A percentile compares a stretch with the other conserved stretches of the same genome.
phyloP scores from a whole-genome alignment of 495 filamentous ascomycete genomes.

The Baudoinia panamericana region DNA sequence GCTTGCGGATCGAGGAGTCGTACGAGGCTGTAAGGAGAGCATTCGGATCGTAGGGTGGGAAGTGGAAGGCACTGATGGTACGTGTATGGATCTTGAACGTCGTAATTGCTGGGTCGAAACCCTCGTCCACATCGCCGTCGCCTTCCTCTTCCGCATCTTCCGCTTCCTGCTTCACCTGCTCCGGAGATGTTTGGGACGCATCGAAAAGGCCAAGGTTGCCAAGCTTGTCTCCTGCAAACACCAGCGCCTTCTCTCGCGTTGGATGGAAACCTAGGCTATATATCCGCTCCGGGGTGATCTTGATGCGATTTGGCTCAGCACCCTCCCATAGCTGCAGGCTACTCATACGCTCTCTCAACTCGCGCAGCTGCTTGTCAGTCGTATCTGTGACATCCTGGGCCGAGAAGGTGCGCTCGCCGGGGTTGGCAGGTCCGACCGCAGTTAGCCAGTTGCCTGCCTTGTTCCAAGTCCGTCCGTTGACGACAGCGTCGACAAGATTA shows the following conservation, averaged over 20 bases:
- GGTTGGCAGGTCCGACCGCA: slow-evolving; percentile 53
- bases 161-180: slow-evolving; percentile 35
- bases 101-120: slow-evolving; percentile 59
- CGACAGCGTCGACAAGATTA: slow-evolving; percentile 61
- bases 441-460: slow-evolving; percentile 40
- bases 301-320: slow-evolving; percentile 74
- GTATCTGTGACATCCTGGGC: slow-evolving; percentile 72
- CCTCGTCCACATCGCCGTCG: slow-evolving; percentile 50
- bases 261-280: slow-evolving; percentile 87
- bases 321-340: slow-evolving; percentile 66
- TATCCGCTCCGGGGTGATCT: slow-evolving; percentile 80
- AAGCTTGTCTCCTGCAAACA: slow-evolving; percentile 95
- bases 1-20: slow-evolving; percentile 78
- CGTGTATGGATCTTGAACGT: slow-evolving; percentile 81
- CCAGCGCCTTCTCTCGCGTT: slow-evolving; percentile 63
- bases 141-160: slow-evolving; percentile 41
- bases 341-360: slow-evolving; percentile 67
- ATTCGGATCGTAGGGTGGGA: slow-evolving; percentile 56
- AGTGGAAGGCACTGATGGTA: slow-evolving; percentile 72
- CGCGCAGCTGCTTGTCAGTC: slow-evolving; percentile 60
- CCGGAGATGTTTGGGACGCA: slow-evolving; percentile 53
- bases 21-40: slow-evolving; percentile 77
- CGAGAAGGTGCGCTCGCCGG: slow-evolving; percentile 68
- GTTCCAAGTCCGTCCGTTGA: slow-evolving; percentile 54
- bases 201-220: slow-evolving; percentile 91